Base-by-base conservation (phyloP, 805 yeast genomes). In the Zygotorulaspora chibaensis region DNA sequence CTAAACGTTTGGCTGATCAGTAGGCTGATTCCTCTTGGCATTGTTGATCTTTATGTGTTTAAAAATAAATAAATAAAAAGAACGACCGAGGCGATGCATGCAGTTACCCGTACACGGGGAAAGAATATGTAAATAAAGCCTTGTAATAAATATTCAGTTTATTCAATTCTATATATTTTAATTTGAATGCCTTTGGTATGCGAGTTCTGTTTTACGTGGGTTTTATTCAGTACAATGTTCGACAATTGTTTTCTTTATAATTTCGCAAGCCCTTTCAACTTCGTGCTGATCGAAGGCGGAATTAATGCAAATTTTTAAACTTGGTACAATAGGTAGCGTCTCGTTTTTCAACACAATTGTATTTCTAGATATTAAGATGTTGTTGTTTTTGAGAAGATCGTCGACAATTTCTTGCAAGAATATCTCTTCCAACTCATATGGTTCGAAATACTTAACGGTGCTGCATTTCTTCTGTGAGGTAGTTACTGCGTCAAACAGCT, bases 341-440 rank as follows among this genome's bases (percentile, higher is more conserved):
- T 89, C 97, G 59, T 83, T 95, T 54, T 78, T 81, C 44, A 83
- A 70, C 10, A 88, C 74, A 47, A 73, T 72, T 46, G 79, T 80
- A 23, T 81, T 71, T 57, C 96, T 79, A 33, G 81, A 73, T 38
- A 90, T 73, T 50, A 88, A 73, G 13, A 87, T 71, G 38, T 71
- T 74, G 12, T 79, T 76, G 13, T 73, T 64, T 9, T 61, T 58
- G 44, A 85, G 71, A 8, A 80, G 70, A 17, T 65, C 63, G 56
- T 84, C 83, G 26, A 87, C 79, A 18, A 90, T 76, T 42, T 68
- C 68, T 65, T 87, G 95, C 45, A 91, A 66, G 41, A 86, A 66
- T 53, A 68, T 75, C 47, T 76, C 78, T 61, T 83, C 91, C 29
- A 63, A 51, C 52, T 68, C 72, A 50, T 66, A 65, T 27, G 59